Evolutionary conservation across 495 filamentous ascomycete species (phyloP), one percentile per base, ranked within the genome.

Genomic region (Lasiosphaeria miniovina): DNA sequence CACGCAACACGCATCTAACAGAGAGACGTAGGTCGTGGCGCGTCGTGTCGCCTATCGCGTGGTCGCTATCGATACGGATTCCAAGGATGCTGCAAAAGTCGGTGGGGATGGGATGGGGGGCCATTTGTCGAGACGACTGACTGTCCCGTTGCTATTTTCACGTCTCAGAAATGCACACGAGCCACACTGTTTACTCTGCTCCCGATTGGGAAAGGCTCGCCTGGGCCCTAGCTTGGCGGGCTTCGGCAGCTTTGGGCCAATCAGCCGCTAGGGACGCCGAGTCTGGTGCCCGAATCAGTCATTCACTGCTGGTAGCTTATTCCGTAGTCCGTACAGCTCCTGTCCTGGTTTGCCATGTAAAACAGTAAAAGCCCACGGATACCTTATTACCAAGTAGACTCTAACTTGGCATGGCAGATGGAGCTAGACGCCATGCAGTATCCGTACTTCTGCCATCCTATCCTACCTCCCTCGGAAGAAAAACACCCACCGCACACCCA

Each of bases 171-270:
- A 36, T 24, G 24, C 24, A 24, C 0, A 24, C 24, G 24, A 24
- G 24, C 24, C 24, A 8, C 15, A 49, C 11, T 65, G 62, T 65
- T 65, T 65, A 65, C 62, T 58, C 58, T 65, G 40, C 32, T 48
- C 62, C 35, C 50, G 31, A 65, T 58, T 48, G 6, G 62, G 58
- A 51, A 58, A 61, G 58, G 55, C 32, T 53, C 12, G 17, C 43
- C 31, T 9, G 8, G 24, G 24, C 24, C 24, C 2, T 0, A 24
- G 24, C 24, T 24, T 24, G 24, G 24, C 24, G 24, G 24, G 24
- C 2, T 24, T 24, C 24, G 24, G 24, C 24, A 7, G 11, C 49
- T 58, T 52, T 36, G 8, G 50, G 50, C 50, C 50, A 53, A 53
- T 53, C 50, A 53, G 24, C 24, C 24, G 24, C 24, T 2, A 24